Conservation (phyloP, 208 protist species). For the Crithidia mellificae region DNA sequence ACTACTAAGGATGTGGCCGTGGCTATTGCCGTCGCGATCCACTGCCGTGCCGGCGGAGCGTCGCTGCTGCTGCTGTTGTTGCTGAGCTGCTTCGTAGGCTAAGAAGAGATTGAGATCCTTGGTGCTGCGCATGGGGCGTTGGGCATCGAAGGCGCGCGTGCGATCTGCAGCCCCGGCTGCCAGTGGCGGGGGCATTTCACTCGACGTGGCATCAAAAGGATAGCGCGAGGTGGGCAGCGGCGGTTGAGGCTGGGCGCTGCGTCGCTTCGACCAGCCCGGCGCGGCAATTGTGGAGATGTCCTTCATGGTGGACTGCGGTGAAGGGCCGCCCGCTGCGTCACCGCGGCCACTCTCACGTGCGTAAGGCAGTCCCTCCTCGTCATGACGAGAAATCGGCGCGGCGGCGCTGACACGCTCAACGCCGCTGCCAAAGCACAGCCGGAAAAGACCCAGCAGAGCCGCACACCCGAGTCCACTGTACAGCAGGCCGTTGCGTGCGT, state of each 20-base stretch:
- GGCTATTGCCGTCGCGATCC: no score
- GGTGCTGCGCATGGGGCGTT: conserved; percentile 43
- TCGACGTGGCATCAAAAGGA: no score
- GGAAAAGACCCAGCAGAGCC: conserved; percentile 27
- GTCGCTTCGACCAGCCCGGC: conserved; percentile 25
- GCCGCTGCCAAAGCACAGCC: conserved; percentile 14
- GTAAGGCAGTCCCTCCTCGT: not conserved
- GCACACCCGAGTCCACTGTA: conserved; percentile 22
- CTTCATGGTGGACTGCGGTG: not conserved
- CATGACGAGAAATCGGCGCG: no score
- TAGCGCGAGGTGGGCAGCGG: no score
- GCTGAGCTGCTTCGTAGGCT: conserved; percentile 19
- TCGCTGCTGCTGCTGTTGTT: conserved; percentile 15
- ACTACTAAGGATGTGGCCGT: no score
- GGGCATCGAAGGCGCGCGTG: conserved; percentile 18
- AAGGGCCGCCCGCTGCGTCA: no score
- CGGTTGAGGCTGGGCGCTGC: not conserved
- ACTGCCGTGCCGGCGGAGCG: not conserved
- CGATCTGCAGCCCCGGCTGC: conserved; percentile 1
- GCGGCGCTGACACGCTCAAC: not conserved
- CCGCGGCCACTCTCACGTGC: not conserved
- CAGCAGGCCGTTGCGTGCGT: conserved; percentile 15
- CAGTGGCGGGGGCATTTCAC: not conserved
- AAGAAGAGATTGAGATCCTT: conserved; percentile 51
- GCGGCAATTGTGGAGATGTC: conserved; percentile 30